phyloP scores from a whole-genome alignment of 2,329 filamentous ascomycete genomes.

The Aspergillus phoenicis region DNA sequence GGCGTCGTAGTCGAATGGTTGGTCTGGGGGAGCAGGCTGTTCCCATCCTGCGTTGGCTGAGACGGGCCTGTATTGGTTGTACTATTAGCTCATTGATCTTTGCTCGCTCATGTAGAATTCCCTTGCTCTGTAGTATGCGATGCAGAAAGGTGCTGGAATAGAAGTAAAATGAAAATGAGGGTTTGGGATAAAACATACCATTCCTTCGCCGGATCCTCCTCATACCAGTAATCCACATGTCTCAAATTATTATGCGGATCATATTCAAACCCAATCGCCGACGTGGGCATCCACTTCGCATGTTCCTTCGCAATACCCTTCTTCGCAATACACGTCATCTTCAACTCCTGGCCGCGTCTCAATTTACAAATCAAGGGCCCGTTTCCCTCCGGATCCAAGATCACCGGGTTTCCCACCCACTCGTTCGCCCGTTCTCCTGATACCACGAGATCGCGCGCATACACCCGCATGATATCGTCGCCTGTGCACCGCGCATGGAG shows the following conservation, averaged over 20 bases:
- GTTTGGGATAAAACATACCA: constrained; percentile 63
- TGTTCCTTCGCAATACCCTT: constrained; percentile 99
- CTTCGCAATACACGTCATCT: constrained; percentile 90
- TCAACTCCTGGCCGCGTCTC: constrained; percentile 83
- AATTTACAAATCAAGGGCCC: constrained; percentile 90
- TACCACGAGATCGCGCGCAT: constrained; percentile 83
- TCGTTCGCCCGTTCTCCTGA: constrained; percentile 70
- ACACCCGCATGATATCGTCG: constrained; percentile 90
- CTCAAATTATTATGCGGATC: constrained; percentile 95
- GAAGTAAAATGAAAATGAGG: not conserved
- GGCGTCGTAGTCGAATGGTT: constrained; percentile 88
- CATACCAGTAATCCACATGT: constrained; percentile 94
- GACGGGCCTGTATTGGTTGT: constrained; percentile 33
- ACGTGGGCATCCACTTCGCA: constrained; percentile 93
- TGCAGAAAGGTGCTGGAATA: too few relatives aligned
- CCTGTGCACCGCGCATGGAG: constrained; percentile 83
- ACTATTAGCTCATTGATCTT: not conserved
- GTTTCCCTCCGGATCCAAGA: constrained; percentile 77
- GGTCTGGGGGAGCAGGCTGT: constrained; percentile 75
- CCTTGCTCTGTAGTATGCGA: too few relatives aligned
- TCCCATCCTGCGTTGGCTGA: constrained; percentile 65
- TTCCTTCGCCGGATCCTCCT: constrained; percentile 77
- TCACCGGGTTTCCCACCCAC: constrained; percentile 76
- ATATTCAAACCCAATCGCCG: constrained; percentile 95
- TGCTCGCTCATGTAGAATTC: too few relatives aligned